phyloP scores from a whole-genome alignment of 129 eudicot genomes.

The Centella asiatica region DNA sequence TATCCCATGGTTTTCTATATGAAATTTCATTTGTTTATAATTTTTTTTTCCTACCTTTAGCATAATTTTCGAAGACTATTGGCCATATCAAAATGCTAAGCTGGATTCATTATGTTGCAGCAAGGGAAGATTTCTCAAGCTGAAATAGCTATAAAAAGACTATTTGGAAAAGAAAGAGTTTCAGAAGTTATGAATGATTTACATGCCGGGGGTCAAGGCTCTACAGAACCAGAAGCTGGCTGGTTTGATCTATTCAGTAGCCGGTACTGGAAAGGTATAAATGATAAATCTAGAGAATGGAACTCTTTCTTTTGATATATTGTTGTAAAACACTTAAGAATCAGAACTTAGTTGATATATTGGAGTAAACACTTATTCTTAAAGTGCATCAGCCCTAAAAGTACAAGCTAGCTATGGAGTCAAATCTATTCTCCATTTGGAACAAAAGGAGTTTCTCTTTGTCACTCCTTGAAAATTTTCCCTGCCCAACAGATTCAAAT shows the following conservation, averaged over 20 bases:
- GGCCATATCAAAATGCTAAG: neutral
- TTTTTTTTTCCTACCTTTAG: neutral
- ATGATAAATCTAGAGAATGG: neutral
- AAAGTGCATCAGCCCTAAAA: too few species aligned
- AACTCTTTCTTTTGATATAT: too few species aligned
- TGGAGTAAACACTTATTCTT: too few species aligned
- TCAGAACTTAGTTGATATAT: too few species aligned
- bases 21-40: neutral
- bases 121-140: constrained; percentile 79
- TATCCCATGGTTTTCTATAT: constrained; percentile 21
- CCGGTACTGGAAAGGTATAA: constrained; percentile 74
- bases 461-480: too few species aligned
- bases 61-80: neutral
- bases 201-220: constrained; percentile 46
- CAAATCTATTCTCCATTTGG: too few species aligned
- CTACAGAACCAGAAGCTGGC: constrained; percentile 82
- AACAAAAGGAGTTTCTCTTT: too few species aligned
- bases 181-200: constrained; percentile 64
- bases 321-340: neutral
- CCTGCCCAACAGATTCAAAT: too few species aligned
- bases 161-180: constrained; percentile 76
- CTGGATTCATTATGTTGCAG: constrained; percentile 28
- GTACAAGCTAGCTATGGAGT: too few species aligned
- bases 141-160: constrained; percentile 48
- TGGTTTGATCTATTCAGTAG: constrained; percentile 91